Evolutionary conservation across 805 yeast species (phyloP).

Genomic region (Torulaspora gathmanii): DNA sequence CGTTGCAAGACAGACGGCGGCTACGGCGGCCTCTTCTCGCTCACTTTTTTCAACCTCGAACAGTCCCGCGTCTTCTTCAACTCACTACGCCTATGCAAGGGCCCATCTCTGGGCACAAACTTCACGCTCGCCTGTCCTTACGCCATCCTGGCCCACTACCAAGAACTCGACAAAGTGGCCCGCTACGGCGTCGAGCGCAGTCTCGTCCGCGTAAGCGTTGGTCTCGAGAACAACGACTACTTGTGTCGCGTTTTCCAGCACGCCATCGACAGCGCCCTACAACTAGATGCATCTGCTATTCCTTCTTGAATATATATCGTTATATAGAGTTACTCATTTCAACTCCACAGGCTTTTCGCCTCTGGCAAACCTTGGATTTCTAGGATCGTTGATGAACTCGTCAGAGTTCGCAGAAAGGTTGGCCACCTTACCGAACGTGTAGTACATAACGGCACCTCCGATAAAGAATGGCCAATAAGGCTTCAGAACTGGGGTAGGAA

Average conservation of each 20-base stretch:
- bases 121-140: slow-evolving; percentile 82
- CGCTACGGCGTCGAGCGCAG: slow-evolving; percentile 79
- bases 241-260: slow-evolving; percentile 46
- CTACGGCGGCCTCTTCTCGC: slow-evolving; percentile 80
- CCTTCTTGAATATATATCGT: slow-evolving; percentile 14
- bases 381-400: slow-evolving; percentile 90
- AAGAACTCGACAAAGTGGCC: slow-evolving; percentile 72
- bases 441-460: slow-evolving; percentile 75
- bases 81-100: slow-evolving; percentile 48
- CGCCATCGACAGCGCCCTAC: slow-evolving; percentile 43
- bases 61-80: slow-evolving; percentile 75
- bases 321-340: slow-evolving; percentile 18
- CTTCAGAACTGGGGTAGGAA: slow-evolving; percentile 47
- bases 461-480: slow-evolving; percentile 85
- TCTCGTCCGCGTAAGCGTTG: slow-evolving; percentile 76
- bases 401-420: slow-evolving; percentile 63
- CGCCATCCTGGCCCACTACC: slow-evolving; percentile 78
- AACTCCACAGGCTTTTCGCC: slow-evolving; percentile 47
- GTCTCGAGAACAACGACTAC: slow-evolving; percentile 67
- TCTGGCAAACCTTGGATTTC: slow-evolving; percentile 82
- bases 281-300: slow-evolving; percentile 1
- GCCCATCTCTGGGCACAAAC: slow-evolving; percentile 88
- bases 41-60: slow-evolving; percentile 58
- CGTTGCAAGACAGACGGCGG: slow-evolving; percentile 66
- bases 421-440: slow-evolving; percentile 64